Evolutionary conservation across 129 eudicot genomes (phyloP).

Genomic region (Flaveria bidentis): DNA sequence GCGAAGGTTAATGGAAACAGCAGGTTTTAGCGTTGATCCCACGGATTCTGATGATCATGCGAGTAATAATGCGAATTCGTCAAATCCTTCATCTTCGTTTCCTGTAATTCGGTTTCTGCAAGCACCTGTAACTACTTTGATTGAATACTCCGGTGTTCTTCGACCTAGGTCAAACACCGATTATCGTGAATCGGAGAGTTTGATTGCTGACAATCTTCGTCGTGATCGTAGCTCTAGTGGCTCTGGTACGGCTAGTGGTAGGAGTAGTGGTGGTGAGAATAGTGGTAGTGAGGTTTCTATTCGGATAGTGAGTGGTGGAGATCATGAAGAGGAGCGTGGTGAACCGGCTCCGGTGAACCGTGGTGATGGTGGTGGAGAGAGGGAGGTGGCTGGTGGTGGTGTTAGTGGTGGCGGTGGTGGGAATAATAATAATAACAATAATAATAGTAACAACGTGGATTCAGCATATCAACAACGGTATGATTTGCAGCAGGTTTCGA

Average conservation of each 20-base stretch:
- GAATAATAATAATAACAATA: not conserved
- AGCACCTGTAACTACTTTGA: conserved; percentile 60
- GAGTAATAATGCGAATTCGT: conserved; percentile 13
- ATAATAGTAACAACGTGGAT: conserved; percentile 33
- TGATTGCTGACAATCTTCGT: conserved; percentile 25
- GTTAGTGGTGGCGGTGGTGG: conserved; percentile 23
- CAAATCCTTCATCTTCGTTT: conserved; percentile 34
- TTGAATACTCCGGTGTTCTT: conserved; percentile 54
- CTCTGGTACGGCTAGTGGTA: conserved; percentile 25
- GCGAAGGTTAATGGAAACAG: conserved; percentile 37
- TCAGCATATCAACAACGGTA: conserved; percentile 51
- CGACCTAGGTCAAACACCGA: conserved; percentile 40
- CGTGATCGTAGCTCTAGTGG: conserved; percentile 17
- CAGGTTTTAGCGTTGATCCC: conserved; percentile 35
- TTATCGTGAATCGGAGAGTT: conserved; percentile 42
- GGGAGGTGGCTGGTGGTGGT: conserved; percentile 34
- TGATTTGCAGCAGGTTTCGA: conserved; percentile 61
- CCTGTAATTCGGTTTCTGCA: conserved; percentile 52
- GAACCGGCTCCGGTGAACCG: conserved; percentile 22
- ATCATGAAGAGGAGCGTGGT: conserved; percentile 36
- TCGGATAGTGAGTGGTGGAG: conserved; percentile 58
- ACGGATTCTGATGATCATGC: conserved; percentile 21
- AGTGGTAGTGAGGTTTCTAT: conserved; percentile 66
- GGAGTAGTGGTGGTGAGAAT: conserved; percentile 21
- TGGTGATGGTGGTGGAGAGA: conserved; percentile 27